Evolutionary conservation across 257 asterid genomes (phyloP).

Genomic region (Coffea canephora): DNA sequence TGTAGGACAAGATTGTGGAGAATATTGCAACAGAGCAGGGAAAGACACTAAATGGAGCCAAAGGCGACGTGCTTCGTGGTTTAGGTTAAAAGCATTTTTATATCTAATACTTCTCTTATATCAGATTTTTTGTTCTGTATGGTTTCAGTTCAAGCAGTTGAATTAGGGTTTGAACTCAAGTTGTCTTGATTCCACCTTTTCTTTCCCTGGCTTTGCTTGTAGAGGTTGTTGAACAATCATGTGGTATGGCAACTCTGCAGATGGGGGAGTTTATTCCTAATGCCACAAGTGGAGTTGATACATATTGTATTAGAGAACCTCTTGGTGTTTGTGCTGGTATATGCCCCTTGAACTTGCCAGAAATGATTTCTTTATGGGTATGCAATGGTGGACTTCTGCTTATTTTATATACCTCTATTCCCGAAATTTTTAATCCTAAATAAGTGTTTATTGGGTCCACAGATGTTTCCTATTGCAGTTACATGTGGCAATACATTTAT

Average conservation of each 20-base stretch:
- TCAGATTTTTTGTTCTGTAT: not conserved
- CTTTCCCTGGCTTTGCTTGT: slow-evolving; percentile 20
- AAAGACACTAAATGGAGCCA: too few relatives aligned
- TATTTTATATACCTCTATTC: not conserved
- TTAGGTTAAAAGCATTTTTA: not conserved
- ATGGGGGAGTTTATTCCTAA: slow-evolving; percentile 42
- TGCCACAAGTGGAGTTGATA: slow-evolving; percentile 41
- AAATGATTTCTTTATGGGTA: slow-evolving; percentile 46
- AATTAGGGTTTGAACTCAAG: too few relatives aligned
- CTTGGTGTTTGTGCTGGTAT: slow-evolving; percentile 58
- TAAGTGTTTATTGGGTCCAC: slow-evolving; percentile 17
- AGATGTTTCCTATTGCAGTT: slow-evolving; percentile 54
- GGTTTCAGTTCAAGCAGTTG: too few relatives aligned
- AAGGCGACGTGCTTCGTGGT: too few relatives aligned
- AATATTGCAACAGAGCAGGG: too few relatives aligned
- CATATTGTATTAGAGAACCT: slow-evolving; percentile 42
- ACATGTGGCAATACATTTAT: slow-evolving; percentile 51
- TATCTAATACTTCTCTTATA: not conserved
- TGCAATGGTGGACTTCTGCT: slow-evolving; percentile 8
- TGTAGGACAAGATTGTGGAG: too few relatives aligned
- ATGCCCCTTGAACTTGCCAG: slow-evolving; percentile 33
- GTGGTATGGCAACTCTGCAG: slow-evolving; percentile 41
- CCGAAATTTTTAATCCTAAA: not conserved
- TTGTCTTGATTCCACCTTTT: not conserved
- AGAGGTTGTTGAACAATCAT: slow-evolving; percentile 49